phyloP scores from a whole-genome alignment of 2,329 filamentous ascomycete species.

The Aspergillus candidus region DNA sequence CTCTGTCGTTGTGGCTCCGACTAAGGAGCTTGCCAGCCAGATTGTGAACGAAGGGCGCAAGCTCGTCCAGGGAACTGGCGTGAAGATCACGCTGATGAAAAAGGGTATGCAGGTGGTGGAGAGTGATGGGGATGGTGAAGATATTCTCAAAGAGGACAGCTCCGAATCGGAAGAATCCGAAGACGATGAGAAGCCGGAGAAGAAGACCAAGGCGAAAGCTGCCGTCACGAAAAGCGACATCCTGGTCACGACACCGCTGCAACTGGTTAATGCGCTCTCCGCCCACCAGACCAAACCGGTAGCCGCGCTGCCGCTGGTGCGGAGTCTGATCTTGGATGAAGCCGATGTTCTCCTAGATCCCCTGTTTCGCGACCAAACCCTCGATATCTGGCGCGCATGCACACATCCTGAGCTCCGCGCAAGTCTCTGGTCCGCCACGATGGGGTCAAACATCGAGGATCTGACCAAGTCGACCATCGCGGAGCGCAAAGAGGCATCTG shows the following conservation, averaged over 20 bases:
- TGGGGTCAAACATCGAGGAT: slow-evolving; percentile 86
- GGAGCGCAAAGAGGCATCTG: slow-evolving; percentile 38
- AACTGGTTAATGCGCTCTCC: slow-evolving; percentile 68
- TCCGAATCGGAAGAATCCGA: slow-evolving; percentile 36
- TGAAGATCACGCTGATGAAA: slow-evolving; percentile 74
- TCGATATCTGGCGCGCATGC: slow-evolving; percentile 77
- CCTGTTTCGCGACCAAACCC: slow-evolving; percentile 81
- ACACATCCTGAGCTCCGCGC: slow-evolving; percentile 62
- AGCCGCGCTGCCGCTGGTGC: slow-evolving; percentile 58
- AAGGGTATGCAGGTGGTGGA: slow-evolving; percentile 71
- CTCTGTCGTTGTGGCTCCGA: slow-evolving; percentile 69
- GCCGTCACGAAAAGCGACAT: slow-evolving; percentile 68
- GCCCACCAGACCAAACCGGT: slow-evolving; percentile 40
- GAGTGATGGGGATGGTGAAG: slow-evolving; percentile 37
- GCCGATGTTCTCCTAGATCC: slow-evolving; percentile 90
- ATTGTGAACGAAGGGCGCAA: slow-evolving; percentile 81
- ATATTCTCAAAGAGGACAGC: slow-evolving; percentile 35
- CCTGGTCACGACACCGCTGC: slow-evolving; percentile 71
- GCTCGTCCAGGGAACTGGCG: slow-evolving; percentile 66
- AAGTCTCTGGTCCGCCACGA: slow-evolving; percentile 92
- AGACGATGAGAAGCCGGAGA: slow-evolving; percentile 22
- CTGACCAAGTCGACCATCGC: slow-evolving; percentile 65
- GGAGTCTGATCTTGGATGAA: slow-evolving; percentile 78
- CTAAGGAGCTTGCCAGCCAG: slow-evolving; percentile 73
- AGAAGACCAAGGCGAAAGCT: slow-evolving; percentile 28